phyloP scores from a whole-genome alignment of 306 rosid genomes.

The Vachellia collinsii region DNA sequence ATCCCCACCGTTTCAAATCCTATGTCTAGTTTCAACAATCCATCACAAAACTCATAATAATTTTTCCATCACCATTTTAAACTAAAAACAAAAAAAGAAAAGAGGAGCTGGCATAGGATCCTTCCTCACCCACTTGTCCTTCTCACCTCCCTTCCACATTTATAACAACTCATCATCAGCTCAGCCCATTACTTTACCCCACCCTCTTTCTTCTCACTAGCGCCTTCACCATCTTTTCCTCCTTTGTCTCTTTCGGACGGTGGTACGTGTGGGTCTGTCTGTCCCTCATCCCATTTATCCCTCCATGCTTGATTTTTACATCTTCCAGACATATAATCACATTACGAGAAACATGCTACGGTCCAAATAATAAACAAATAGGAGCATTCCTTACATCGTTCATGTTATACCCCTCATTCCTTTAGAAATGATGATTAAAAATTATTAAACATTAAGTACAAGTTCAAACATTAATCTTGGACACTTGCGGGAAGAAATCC shows the following conservation, averaged over 20 bases:
- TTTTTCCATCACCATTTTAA: neutral
- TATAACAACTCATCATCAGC: neutral
- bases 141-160: neutral
- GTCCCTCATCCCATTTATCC: no score
- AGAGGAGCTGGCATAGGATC: neutral
- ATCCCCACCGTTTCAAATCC: neutral
- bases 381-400: neutral
- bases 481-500: neutral
- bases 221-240: neutral
- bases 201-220: no score
- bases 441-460: neutral
- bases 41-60: neutral
- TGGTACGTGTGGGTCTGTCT: no score
- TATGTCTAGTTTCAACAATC: neutral
- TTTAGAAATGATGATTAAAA: neutral
- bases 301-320: neutral
- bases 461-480: neutral
- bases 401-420: neutral
- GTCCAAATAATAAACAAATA: neutral
- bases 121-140: constrained; percentile 3
- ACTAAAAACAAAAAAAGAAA: no score
- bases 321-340: neutral
- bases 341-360: neutral
- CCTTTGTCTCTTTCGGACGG: no score
- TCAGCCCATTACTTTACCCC: neutral